Base-by-base conservation (phyloP, 2,329 filamentous ascomycete species). In the Dothideomycetes sp. region DNA sequence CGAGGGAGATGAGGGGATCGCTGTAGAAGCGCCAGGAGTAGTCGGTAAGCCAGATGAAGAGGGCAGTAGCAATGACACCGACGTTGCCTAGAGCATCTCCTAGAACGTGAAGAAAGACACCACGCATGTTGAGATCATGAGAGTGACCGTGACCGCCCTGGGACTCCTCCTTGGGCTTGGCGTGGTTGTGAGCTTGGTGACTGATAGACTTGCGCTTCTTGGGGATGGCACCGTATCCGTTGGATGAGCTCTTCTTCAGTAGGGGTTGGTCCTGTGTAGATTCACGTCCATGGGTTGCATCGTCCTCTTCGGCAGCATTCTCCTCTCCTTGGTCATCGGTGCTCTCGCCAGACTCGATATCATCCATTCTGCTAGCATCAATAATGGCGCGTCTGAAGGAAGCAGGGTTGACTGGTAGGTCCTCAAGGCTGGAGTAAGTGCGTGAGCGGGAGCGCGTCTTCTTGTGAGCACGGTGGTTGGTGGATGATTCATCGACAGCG, bases 71-170 rank as follows among this genome's bases (percentile, higher is more conserved):
- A 47, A 93, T 93, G 49, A 93, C 85, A 51, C 85, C 86, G 39
- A 93, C 74, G 55, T 93, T 93, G 49, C 85, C 86, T 3, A 93
- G 72, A 34, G 84, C 84, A 60, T 93, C 85, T 31, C 86, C 85
- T 47, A 93, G 72, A 40, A 80, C 75, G 50, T 80, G 76, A 1
- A 80, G 63, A 61, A 81, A 80, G 44, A 81, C 75, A 44, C 77
- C 77, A n/a, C 73, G 72, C 89, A 98, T 96, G 60, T 94, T 94
- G 69, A 98, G 81, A 55, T 98, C 88, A 57, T 94, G 86, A 46
- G 68, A 84, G 59, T 93, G 86, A 19, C 82, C 77, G 49, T 82
- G 77, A 19, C 79, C 74, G 45, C 75, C 73, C 44, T 66, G 60
- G 11, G 69, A 58, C 41, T 47, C 37, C n/a, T 81, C 72, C 52